Evolutionary conservation across 2,329 filamentous ascomycete genomes (phyloP), one percentile per base, ranked within the genome.

Genomic region (Didymella lethalis): DNA sequence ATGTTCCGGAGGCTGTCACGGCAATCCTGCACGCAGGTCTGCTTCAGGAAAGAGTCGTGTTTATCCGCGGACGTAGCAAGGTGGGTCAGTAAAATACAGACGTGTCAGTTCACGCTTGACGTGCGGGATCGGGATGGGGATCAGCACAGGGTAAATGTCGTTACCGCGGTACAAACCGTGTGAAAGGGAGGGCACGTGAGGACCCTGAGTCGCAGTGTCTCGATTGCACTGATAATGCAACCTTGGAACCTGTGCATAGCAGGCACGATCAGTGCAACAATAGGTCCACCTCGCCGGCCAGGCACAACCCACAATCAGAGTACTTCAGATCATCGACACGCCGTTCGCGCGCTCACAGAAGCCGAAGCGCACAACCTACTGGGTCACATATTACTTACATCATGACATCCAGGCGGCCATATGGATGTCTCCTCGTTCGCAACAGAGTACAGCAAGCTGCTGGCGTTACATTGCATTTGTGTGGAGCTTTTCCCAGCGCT

Each of bases 61-160:
- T 11, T 8, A 23, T 50, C 46, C 46, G 28, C 56, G 28, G 50
- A 59, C 40, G 20, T 43, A 34, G 44, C 25, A 54, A 16, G 26
- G 50, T 49, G 56, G 51, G 50, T 49, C 50, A 36, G 25, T 20
- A 23, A 36, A 38, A 40, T 46, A 14, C 26, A 49, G 49, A 54
- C 45, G 56, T 54, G 45, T 50, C 46, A 49, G 40, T 45, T 38
- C 29, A 48, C 44, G 45, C 49, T 53, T 48, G 54, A 57, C 45
- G 45, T 53, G 55, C 56, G 49, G 56, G 49, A 54, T 58, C 49
- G 49, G 46, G 50, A 49, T 58, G 45, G 31, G 31, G 56, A 58
- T 58, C 56, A 49, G 48, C 56, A 32, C 56, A 58, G 56, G 56
- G 56, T 46, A 40, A 32, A 32, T 41, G 32, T 40, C 40, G 18